Percentiles rank a stretch among this genome's conserved stretches.
Conservation (phyloP, 202 grass and related monocot species). For the Zizania palustris region DNA sequence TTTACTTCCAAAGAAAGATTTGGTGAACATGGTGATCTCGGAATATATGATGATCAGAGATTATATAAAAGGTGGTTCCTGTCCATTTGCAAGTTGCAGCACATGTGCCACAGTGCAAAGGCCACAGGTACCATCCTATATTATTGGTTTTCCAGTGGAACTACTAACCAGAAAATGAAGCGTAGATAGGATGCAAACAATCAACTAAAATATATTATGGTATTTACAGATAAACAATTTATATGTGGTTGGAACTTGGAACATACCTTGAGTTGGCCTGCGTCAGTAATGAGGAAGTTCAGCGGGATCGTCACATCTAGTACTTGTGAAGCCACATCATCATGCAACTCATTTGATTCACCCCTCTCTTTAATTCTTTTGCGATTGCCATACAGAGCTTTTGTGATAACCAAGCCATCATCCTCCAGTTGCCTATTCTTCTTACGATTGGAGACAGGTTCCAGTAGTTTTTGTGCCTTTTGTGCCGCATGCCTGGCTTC, state of each 20-base stretch:
- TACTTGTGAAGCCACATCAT: slow-evolving; percentile 82
- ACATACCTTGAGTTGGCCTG: slow-evolving; percentile 90
- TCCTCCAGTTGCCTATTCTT: slow-evolving; percentile 81
- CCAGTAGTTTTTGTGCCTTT: slow-evolving; percentile 77
- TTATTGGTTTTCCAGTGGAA: slow-evolving; percentile 20
- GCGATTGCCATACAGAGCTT: slow-evolving; percentile 73
- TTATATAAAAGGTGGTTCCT: background rate
- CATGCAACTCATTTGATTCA: slow-evolving; percentile 57
- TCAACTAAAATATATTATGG: background rate
- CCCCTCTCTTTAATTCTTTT: slow-evolving; percentile 49
- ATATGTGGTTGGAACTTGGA: slow-evolving; percentile 24
- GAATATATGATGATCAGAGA: background rate
- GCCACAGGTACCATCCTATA: slow-evolving; percentile 4
- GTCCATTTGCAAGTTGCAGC: slow-evolving; percentile 28
- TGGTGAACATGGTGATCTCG: background rate
- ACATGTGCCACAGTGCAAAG: no score
- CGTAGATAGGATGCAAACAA: slow-evolving; percentile 19
- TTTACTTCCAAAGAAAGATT: background rate
- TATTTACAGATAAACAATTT: slow-evolving; percentile 30
- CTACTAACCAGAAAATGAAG: slow-evolving; percentile 14
- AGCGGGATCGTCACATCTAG: slow-evolving; percentile 87
- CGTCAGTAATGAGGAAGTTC: slow-evolving; percentile 86
- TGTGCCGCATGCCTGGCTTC: slow-evolving; percentile 83
- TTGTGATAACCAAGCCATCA: slow-evolving; percentile 82
- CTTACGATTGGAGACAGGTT: slow-evolving; percentile 89